Conservation (phyloP, 768 basidiomycete genomes). For the Russula lepida region DNA sequence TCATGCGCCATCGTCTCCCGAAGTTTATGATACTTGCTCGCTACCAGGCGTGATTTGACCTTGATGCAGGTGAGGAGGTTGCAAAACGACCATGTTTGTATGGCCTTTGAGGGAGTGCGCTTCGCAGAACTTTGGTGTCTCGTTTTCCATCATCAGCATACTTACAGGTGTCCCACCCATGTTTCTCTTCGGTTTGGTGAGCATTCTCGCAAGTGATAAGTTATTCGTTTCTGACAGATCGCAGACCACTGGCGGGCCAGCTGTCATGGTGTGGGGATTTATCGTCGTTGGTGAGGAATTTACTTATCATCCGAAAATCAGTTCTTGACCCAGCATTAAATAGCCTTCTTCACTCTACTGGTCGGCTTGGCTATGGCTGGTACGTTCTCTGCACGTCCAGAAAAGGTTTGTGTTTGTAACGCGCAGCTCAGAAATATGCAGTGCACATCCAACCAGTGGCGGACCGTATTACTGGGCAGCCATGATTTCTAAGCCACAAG, state of each 20-base stretch:
- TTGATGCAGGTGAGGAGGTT: constrained; percentile 44
- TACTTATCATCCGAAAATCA: background rate
- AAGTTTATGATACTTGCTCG: background rate
- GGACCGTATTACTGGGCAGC: constrained; percentile 82
- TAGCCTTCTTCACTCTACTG: constrained; percentile 59
- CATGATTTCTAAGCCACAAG: constrained; percentile 50
- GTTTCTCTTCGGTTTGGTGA: constrained; percentile 59
- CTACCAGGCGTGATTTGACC: constrained; percentile 48
- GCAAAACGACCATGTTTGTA: background rate
- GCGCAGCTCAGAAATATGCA: constrained; percentile 33
- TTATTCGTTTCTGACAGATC: background rate
- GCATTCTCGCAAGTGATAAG: constrained; percentile 20
- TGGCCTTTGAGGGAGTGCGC: background rate
- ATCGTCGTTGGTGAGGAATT: constrained; percentile 45
- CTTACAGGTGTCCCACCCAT: constrained; percentile 66
- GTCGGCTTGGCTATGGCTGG: constrained; percentile 74
- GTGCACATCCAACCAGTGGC: constrained; percentile 63
- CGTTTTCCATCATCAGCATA: constrained; percentile 69
- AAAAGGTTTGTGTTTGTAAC: background rate
- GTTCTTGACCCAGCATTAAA: background rate
- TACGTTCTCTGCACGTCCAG: constrained; percentile 23
- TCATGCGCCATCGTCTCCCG: background rate
- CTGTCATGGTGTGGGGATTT: constrained; percentile 74
- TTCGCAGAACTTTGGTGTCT: constrained; percentile 59
- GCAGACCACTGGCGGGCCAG: constrained; percentile 70